phyloP scores from a whole-genome alignment of 352 stramenopile genomes.

The Phytophthora nicotianae region DNA sequence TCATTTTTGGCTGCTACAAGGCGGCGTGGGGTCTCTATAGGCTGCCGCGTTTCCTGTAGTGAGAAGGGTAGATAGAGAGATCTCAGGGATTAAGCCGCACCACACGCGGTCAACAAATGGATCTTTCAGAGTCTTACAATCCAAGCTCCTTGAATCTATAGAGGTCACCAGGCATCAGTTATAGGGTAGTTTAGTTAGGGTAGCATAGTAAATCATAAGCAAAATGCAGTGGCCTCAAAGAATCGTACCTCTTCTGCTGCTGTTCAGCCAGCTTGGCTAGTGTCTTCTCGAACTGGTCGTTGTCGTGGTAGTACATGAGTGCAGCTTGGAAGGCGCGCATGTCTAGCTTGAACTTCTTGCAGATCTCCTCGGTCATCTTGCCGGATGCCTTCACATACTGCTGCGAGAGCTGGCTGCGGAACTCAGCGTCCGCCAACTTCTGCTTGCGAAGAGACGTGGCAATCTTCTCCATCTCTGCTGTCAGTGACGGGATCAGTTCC shows the following conservation, averaged over 20 bases:
- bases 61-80: conserved; percentile 10
- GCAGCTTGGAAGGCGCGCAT: conserved; percentile 74
- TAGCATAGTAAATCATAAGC: conserved; percentile 24
- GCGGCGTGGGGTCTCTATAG: conserved; percentile 15
- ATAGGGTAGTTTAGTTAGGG: conserved; percentile 21
- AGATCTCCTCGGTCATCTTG: conserved; percentile 62
- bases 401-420: conserved; percentile 60
- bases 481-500: conserved; percentile 72
- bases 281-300: conserved; percentile 63
- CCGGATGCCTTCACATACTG: conserved; percentile 73
- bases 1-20: conserved; percentile 18
- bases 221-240: conserved; percentile 28
- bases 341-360: conserved; percentile 53
- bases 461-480: conserved; percentile 77
- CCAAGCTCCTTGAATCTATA: conserved; percentile 57
- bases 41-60: conserved; percentile 7
- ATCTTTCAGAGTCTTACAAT: conserved; percentile 35
- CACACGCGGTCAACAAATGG: conserved; percentile 16
- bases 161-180: conserved; percentile 18
- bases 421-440: conserved; percentile 42
- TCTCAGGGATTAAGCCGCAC: conserved; percentile 7
- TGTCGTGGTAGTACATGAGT: conserved; percentile 83
- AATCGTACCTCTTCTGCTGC: conserved; percentile 66
- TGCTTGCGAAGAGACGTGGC: conserved; percentile 38
- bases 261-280: conserved; percentile 64